Base-by-base conservation (phyloP, 1,139 yeast species). In the Candida sanyaensis region DNA sequence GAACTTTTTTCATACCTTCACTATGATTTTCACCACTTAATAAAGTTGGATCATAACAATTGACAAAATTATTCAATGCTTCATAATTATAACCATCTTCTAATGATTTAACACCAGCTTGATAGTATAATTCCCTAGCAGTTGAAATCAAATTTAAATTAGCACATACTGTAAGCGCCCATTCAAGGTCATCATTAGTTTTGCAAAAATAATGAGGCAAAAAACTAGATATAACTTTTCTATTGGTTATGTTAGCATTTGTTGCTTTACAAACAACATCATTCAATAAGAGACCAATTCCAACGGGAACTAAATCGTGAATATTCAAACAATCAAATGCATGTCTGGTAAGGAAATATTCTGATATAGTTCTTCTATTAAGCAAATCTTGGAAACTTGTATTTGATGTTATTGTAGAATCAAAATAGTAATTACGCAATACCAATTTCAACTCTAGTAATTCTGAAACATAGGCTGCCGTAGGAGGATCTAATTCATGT, bases 101-200 rank as follows among this genome's bases (percentile, higher is more conserved):
- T 46, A 75, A 63, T 1, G 79, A 73, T 49, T 65, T 69, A 26
- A 62, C 56, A 2, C 80, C 80, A 45, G 72, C 66, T 23, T 61
- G 63, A 51, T 76, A 71, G 60, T 75, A 81, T 12, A 82, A 65
- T 40, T 71, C 69, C 52, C 75, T 74, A 1, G 88, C 83, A 8
- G 88, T 81, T 5, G 75, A 65, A n/a, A 80, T 72, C 42, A 78
- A 61, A 39, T 69, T 69, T 39, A 75, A 61, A 47, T 69, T 67
- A 38, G 78, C 73, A 55, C 83, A 78, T 17, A 76, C 72, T 1
- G 88, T 80, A 45, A 88, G 68, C 29, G 86, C 81, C 95, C 96
- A 88, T 61, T 88, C 95, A 53, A 86, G 73, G 57, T 88, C 96
- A 58, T 86, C 93, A 56, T 84, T 85, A 6, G 84, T 79, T 43